Evolutionary conservation across 2,329 filamentous ascomycete species (phyloP).

Genomic region (Ceratocystis cacaofunesta): DNA sequence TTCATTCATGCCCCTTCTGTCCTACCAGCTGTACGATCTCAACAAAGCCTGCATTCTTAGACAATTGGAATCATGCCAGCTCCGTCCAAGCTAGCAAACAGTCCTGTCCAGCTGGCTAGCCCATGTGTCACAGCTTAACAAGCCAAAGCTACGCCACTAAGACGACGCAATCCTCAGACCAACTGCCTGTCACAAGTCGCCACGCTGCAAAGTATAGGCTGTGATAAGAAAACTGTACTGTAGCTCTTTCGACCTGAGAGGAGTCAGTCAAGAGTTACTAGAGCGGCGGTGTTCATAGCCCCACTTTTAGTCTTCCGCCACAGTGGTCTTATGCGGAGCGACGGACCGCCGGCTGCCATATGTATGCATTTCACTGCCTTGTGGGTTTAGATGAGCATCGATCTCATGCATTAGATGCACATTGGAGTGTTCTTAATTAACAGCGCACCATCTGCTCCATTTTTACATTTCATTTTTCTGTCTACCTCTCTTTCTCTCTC

Average conservation of each 20-base stretch:
- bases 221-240: background rate
- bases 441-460: background rate
- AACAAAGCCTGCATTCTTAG: background rate
- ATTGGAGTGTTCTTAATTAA: background rate
- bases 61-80: background rate
- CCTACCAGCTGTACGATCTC: background rate
- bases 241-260: background rate
- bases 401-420: background rate
- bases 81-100: background rate
- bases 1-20: background rate
- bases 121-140: background rate
- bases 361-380: slow-evolving; percentile 2
- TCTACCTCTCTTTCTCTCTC: background rate
- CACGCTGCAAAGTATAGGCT: background rate
- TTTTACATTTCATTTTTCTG: background rate
- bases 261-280: background rate
- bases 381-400: background rate
- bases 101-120: background rate
- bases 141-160: background rate
- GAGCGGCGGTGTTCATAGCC: background rate
- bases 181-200: background rate
- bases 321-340: background rate
- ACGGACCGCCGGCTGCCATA: background rate
- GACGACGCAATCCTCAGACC: background rate
- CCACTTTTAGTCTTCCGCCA: slow-evolving; percentile 1